Percentiles rank a stretch among this genome's conserved stretches.
These are phyloP conservation scores for Lignosus rhinocerotis DNA, from an alignment of 1,284 basidiomycete genomes.

Conservation along the genomic window DNA sequence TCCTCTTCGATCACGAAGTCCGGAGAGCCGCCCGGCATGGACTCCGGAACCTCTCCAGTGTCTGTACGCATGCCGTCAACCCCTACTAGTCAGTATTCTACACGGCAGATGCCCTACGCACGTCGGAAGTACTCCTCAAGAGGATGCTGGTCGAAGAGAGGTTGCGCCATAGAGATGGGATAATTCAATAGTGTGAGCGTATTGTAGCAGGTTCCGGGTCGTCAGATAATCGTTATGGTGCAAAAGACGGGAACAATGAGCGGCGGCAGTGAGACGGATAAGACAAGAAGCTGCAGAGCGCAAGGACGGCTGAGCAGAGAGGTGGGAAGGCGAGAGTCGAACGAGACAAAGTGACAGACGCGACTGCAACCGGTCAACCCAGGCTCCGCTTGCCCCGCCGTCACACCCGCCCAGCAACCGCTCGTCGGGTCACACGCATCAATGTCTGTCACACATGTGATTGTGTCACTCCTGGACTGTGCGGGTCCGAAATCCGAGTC, in stretches of 20 bases:
- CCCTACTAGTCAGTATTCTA: not conserved
- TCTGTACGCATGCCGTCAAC: conserved; percentile 37
- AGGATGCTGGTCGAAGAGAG: conserved; percentile 76
- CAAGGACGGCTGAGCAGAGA: conserved; percentile 1
- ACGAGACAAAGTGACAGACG: not conserved
- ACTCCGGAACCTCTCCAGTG: conserved; percentile 49
- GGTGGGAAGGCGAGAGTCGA: not conserved
- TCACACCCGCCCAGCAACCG: not conserved
- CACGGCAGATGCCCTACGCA: conserved; percentile 32
- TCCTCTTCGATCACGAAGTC: conserved; percentile 25
- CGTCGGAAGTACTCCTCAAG: conserved; percentile 73
- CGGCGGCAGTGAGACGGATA: conserved; percentile 20
- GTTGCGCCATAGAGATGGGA: conserved; percentile 62
- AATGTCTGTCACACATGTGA: not conserved
- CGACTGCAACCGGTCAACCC: not conserved
- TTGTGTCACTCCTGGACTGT: not conserved
- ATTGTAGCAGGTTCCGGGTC: conserved; percentile 8
- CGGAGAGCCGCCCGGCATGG: conserved; percentile 26
- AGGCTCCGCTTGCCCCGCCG: not conserved
- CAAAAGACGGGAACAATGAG: conserved; percentile 20
- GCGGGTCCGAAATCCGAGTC: too few relatives aligned
- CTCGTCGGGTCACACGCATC: not conserved
- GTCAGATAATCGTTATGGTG: conserved; percentile 23
- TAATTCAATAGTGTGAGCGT: conserved; percentile 12
- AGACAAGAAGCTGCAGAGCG: conserved; percentile 15